Percentiles rank a stretch among this genome's conserved stretches.
Conservation (phyloP, 2,329 filamentous ascomycete species). For the Paracorniculantispora psalliotae region DNA sequence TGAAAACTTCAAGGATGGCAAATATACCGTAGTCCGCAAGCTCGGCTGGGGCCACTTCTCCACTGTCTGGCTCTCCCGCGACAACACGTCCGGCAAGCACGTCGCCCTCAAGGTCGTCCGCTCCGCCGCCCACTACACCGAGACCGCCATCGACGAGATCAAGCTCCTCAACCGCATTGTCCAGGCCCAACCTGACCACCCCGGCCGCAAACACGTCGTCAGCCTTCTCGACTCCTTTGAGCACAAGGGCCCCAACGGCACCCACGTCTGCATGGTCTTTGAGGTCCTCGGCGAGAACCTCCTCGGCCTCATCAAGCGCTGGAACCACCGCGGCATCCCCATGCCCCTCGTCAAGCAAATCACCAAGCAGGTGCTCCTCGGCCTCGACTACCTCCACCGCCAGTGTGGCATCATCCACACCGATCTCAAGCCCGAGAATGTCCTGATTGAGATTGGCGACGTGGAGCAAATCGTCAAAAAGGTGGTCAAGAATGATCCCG, state of each 20-base stretch:
- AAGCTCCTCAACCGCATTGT: conserved; percentile 97
- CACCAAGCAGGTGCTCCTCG: conserved; percentile 93
- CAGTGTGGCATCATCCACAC: conserved; percentile 99
- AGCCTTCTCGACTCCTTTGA: conserved; percentile 95
- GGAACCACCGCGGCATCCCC: conserved; percentile 96
- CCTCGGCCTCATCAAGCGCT: conserved; percentile 91
- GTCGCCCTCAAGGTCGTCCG: conserved; percentile 97
- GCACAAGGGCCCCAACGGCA: conserved; percentile 92
- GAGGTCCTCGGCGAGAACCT: conserved; percentile 95
- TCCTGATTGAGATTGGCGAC: conserved; percentile 96
- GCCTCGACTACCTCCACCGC: conserved; percentile 91
- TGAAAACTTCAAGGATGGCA: conserved; percentile 95
- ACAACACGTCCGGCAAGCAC: conserved; percentile 86
- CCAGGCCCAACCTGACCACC: conserved; percentile 88
- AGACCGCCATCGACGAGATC: conserved; percentile 98
- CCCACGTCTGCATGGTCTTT: conserved; percentile 99
- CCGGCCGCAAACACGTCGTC: conserved; percentile 91
- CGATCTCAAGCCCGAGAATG: conserved; percentile 95
- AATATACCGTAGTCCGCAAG: conserved; percentile 94
- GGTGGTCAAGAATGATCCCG: conserved; percentile 80
- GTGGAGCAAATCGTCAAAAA: conserved; percentile 98
- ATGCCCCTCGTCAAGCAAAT: conserved; percentile 98
- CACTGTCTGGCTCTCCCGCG: conserved; percentile 82
- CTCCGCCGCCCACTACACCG: conserved; percentile 96
- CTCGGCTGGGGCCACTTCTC: conserved; percentile 98